Conservation (phyloP, 2,329 filamentous ascomycete genomes). For the Ophidiomyces ophidiicola region DNA sequence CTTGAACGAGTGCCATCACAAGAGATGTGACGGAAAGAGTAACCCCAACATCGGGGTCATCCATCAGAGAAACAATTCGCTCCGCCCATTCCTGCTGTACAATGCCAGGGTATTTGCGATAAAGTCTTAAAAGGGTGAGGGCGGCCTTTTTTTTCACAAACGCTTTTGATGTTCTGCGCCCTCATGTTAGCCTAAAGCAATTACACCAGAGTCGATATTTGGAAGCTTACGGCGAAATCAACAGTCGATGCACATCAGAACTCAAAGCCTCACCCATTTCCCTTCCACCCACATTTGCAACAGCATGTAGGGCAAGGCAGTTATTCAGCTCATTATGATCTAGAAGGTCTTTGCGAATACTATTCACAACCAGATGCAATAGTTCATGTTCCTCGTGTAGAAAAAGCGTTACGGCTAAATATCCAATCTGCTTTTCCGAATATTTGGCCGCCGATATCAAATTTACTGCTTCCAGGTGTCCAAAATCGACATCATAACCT, state of each 20-base stretch:
- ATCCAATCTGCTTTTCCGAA: slow-evolving; percentile 98
- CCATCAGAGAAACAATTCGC: slow-evolving; percentile 96
- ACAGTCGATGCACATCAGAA: slow-evolving; percentile 76
- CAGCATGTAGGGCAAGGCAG: slow-evolving; percentile 88
- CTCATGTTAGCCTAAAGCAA: neutral
- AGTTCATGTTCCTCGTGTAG: slow-evolving; percentile 95
- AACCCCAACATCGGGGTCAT: slow-evolving; percentile 87
- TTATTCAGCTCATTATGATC: slow-evolving; percentile 97
- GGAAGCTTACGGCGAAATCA: slow-evolving; percentile 75
- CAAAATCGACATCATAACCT: slow-evolving; percentile 98
- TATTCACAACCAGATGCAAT: slow-evolving; percentile 92
- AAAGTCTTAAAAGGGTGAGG: slow-evolving; percentile 78
- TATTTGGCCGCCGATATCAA: slow-evolving; percentile 94
- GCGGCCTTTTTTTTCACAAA: slow-evolving; percentile 99
- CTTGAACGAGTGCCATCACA: slow-evolving; percentile 86
- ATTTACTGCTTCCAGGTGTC: slow-evolving; percentile 94
- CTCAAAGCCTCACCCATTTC: slow-evolving; percentile 96
- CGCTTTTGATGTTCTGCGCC: slow-evolving; percentile 64
- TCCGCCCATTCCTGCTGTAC: slow-evolving; percentile 96
- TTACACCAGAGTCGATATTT: neutral
- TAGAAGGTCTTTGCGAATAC: slow-evolving; percentile 87
- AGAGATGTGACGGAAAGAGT: slow-evolving; percentile 90
- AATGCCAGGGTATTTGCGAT: slow-evolving; percentile 87
- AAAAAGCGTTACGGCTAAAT: slow-evolving; percentile 92
- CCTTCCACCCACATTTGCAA: slow-evolving; percentile 89